phyloP scores from a whole-genome alignment of 495 filamentous ascomycete species.

The Penicillium paxilli region DNA sequence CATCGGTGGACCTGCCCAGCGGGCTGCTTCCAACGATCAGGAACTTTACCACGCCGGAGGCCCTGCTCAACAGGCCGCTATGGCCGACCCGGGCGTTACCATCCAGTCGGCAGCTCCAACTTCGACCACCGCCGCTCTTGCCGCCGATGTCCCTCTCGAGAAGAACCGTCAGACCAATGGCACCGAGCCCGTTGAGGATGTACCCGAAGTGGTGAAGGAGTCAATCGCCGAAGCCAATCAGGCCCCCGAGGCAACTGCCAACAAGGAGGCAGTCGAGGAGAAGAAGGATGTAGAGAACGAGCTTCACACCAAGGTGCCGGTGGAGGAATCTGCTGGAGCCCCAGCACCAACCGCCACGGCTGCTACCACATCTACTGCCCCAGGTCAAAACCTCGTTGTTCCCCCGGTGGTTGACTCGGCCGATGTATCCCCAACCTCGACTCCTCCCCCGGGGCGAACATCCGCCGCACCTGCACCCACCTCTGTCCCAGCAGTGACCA shows the following conservation, averaged over 20 bases:
- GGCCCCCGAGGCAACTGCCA: constrained; percentile 70
- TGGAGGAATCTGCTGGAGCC: constrained; percentile 48
- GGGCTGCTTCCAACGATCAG: constrained; percentile 9
- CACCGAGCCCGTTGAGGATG: constrained; percentile 48
- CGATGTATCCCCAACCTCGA: constrained; percentile 47
- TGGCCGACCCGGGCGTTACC: constrained; percentile 49
- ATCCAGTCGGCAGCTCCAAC: constrained; percentile 68
- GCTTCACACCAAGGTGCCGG: constrained; percentile 55
- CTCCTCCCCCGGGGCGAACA: constrained; percentile 26
- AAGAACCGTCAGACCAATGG: constrained; percentile 49
- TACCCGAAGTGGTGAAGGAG: constrained; percentile 72
- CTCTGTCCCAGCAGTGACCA: constrained; percentile 29
- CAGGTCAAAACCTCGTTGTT: constrained; percentile 19
- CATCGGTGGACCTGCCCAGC: constrained; percentile 47
- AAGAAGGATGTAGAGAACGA: constrained; percentile 77
- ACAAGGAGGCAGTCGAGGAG: constrained; percentile 66
- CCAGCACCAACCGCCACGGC: constrained; percentile 53
- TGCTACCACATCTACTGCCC: constrained; percentile 43
- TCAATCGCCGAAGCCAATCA: constrained; percentile 64
- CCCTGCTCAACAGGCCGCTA: constrained; percentile 31
- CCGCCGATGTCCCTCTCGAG: constrained; percentile 70
- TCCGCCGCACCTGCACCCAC: constrained; percentile 13
- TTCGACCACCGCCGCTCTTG: constrained; percentile 73
- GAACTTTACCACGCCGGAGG: constrained; percentile 12
- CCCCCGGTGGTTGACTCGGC: constrained; percentile 26